Base-by-base conservation (phyloP, 2,329 filamentous ascomycete genomes). In the Colletotrichum incanum region DNA sequence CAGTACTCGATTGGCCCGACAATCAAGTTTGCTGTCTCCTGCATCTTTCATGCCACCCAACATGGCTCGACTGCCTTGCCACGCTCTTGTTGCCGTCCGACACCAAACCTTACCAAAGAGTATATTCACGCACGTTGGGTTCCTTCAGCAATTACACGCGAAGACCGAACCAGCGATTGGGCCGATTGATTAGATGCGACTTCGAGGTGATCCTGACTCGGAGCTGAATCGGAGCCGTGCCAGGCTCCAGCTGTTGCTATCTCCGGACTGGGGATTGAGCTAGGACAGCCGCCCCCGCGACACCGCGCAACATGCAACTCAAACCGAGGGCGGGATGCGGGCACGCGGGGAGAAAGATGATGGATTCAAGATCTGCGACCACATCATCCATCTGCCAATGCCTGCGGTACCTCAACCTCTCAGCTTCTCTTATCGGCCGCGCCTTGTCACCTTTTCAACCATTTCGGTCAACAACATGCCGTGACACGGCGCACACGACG, bases 331-430 rank as follows among this genome's bases (percentile, higher is more conserved):
- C n/a, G 45, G 67, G 52, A 52, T 62, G 64, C 68, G 64, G 68
- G 68, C 69, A 56, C 69, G 69, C 64, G 69, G 69, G 69, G 69
- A 63, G 59, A 31, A 31, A 23, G 11, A 50, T 67, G 43, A 56
- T 63, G 64, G 41, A 52, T 45, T 71, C 49, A 50, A 63, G 56
- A 56, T 67, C 56, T 56, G 37, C 56, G 47, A 58, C 68, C 64
- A 64, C 64, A 67, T 67, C 23, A n/a, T 43, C 5, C 50, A 62
- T 62, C 68, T 67, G 50, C 47, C 55, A 59, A 47, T 45, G 43
- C 34, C 23, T 61, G 55, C 55, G 45, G 47, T 54, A 39, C 12
- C 39, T 20, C 47, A 50, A 41, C 23, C 39, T 65, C 50, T 41
- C 47, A 23, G 45, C 43, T 43, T 34, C 41, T 64, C 23, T 31